Percentiles rank a stretch among this genome's conserved stretches.
Evolutionary conservation across 176 grass and related monocot species (phyloP).

Genomic region (Musa troglodytarum): DNA sequence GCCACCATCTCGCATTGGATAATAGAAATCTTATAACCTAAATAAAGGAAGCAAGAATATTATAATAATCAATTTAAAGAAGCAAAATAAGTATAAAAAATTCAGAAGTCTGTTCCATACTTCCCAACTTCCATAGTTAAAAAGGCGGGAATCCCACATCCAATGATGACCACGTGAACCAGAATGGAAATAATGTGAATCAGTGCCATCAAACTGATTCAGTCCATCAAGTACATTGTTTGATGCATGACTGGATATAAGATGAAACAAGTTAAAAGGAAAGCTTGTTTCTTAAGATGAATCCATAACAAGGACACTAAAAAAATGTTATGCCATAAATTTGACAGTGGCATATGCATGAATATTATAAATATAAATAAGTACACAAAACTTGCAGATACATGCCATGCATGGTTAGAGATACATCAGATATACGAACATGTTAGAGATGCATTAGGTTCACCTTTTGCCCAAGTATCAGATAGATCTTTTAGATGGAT

Average conservation of each 20-base stretch:
- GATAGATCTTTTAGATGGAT: neutral
- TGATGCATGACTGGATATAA: conserved; percentile 60
- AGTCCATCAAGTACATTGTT: conserved; percentile 81
- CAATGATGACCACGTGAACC: conserved; percentile 78
- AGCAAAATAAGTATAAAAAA: conserved; percentile 3
- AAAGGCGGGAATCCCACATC: conserved; percentile 96
- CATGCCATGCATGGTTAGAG: neutral
- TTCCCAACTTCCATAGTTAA: conserved; percentile 90
- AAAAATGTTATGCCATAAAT: neutral
- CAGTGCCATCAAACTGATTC: conserved; percentile 89
- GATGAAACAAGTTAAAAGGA: conserved; percentile 17
- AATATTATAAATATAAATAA: neutral
- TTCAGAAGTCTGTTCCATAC: conserved; percentile 18
- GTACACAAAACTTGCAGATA: neutral
- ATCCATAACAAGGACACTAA: neutral
- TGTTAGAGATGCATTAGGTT: neutral
- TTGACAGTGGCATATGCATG: neutral
- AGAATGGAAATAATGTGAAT: conserved; percentile 79
- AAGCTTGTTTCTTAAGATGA: neutral
- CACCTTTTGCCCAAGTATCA: too few species aligned
- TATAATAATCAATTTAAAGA: neutral
- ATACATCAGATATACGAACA: neutral
- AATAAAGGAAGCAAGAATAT: conserved; percentile 13
- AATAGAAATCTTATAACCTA: conserved; percentile 80
- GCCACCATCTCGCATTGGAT: conserved; percentile 96